Evolutionary conservation across 495 filamentous ascomycete species (phyloP).

Genomic region (Apiosordaria backusii): DNA sequence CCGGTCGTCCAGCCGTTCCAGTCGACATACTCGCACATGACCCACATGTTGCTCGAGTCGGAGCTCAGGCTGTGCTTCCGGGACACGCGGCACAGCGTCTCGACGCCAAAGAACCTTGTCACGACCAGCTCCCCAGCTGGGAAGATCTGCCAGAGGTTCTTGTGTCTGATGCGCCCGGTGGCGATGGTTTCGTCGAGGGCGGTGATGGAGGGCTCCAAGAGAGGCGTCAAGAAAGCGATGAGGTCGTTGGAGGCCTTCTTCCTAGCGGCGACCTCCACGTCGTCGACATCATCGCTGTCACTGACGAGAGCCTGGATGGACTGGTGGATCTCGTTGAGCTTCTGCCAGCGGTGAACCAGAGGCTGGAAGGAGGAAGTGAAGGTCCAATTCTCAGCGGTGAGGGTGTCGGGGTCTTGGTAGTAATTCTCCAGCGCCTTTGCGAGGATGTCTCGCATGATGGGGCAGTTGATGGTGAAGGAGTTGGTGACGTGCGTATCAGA

Average conservation of each 20-base stretch:
- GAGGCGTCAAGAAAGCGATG: conserved; percentile 49
- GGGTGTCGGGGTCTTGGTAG: conserved; percentile 52
- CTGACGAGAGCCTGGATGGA: conserved; percentile 37
- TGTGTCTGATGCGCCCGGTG: conserved; percentile 20
- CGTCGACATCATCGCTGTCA: conserved; percentile 46
- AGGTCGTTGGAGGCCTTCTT: conserved; percentile 25
- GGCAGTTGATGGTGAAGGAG: conserved; percentile 26
- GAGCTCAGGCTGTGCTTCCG: conserved; percentile 1
- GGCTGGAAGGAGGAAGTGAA: conserved; percentile 52
- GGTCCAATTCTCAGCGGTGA: conserved; percentile 49
- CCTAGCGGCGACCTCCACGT: conserved; percentile 35
- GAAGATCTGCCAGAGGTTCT: conserved; percentile 36
- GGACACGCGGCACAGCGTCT: conserved; percentile 22
- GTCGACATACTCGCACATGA: conserved; percentile 48
- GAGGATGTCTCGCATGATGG: conserved; percentile 38
- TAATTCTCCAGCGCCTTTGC: conserved; percentile 47
- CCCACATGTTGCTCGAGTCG: conserved; percentile 7
- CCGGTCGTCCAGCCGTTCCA: conserved; percentile 57
- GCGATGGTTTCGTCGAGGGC: conserved; percentile 24
- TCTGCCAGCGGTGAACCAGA: conserved; percentile 58
- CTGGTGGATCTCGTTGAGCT: conserved; percentile 30
- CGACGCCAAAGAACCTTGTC: conserved; percentile 20
- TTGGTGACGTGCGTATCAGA: conserved; percentile 7
- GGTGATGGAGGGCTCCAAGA: conserved; percentile 46
- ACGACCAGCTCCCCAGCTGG: conserved; percentile 29